Base-by-base conservation (phyloP, 2,329 filamentous ascomycete genomes). In the Epichloe sibirici region DNA sequence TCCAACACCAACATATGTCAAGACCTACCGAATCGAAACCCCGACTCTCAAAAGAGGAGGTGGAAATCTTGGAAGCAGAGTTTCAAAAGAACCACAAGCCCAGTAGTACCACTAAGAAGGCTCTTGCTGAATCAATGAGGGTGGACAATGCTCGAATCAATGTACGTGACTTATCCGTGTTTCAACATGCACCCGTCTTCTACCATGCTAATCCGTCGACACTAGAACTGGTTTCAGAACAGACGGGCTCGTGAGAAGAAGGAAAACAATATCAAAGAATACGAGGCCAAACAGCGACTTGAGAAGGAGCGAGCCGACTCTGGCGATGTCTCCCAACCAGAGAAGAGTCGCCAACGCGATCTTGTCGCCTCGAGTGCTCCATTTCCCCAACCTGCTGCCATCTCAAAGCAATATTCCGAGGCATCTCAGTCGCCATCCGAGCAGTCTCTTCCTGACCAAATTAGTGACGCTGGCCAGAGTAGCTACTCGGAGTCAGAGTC, bases 141-240 rank as follows among this genome's bases (percentile, higher is more conserved):
- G 76, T 83, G n/a, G 80, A 83, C 57, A 73, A 81, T 57, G 75
- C 80, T 17, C 73, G 80, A 57, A 83, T 84, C 57, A 84, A 84
- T 60, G 81, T 83, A 67, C 58, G 69, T 68, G 15, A 28, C 44
- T 23, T 39, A 25, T 15, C 37, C n/a, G 45, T 34, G 44, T 9
- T 42, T 21, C 35, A 51, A 17, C 2, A 49, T 40, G 25, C 8
- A 7, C 51, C 15, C 12, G 7, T 49, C 21, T 8, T 42, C 8
- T 42, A 43, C 25, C n/a, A 15, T 34, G 38, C 48, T 49, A 15
- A 49, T 25, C 4, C 3, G 11, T 28, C 37, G 48, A 51, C 15
- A 15, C 13, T 50, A 84, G 81, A 85, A 85, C 62, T 85, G 81
- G 81, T 85, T 85, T 61, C 81, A 85, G 59, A 85, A 85, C 62